Conservation (phyloP, 306 rosid genomes). For the Alnus rubra region DNA sequence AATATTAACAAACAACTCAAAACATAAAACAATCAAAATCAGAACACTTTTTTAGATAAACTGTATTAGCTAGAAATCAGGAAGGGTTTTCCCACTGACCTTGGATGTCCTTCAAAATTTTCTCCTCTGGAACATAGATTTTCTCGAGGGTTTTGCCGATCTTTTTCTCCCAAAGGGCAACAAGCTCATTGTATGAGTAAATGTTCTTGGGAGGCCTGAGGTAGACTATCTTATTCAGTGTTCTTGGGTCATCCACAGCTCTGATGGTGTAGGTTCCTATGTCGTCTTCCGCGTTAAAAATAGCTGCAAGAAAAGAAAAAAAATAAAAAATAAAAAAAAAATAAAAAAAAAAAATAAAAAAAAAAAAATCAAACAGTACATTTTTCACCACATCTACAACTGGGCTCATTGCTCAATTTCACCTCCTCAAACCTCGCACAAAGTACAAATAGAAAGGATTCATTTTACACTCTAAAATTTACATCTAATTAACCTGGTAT, state of each 20-base stretch:
- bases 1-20: not conserved
- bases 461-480: too few species aligned
- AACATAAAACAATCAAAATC: not conserved
- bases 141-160: constrained; percentile 74
- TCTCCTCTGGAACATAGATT: constrained; percentile 60
- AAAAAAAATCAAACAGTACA: not conserved
- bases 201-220: constrained; percentile 67
- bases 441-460: too few species aligned
- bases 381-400: not conserved
- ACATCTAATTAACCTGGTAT: too few species aligned
- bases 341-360: too few species aligned
- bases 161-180: constrained; percentile 87
- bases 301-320: constrained; percentile 36
- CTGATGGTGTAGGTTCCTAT: constrained; percentile 75
- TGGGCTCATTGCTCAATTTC: not conserved
- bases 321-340: too few species aligned
- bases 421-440: not conserved
- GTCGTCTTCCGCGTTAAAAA: constrained; percentile 80
- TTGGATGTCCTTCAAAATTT: constrained; percentile 68
- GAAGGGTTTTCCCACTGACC: constrained; percentile 37
- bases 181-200: constrained; percentile 72
- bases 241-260: constrained; percentile 90
- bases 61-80: too few species aligned
- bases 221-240: constrained; percentile 81
- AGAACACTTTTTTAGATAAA: too few species aligned